These are phyloP conservation scores for Picea glauca DNA, from an alignment of 75 land plant genomes.

Conservation along the genomic window DNA sequence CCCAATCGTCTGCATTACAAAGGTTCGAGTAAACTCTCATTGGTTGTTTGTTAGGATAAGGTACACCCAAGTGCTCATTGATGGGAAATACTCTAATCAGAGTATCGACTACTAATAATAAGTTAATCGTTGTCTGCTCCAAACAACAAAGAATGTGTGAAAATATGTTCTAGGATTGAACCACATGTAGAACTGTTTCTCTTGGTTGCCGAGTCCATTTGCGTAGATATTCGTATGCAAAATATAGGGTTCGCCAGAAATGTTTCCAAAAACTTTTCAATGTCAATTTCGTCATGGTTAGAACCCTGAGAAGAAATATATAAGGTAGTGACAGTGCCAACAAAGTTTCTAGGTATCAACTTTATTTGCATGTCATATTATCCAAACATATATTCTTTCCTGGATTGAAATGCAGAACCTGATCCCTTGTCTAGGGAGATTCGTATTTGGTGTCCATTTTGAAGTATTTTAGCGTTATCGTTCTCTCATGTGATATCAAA, in stretches of 20 bases:
- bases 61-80: too few relatives aligned
- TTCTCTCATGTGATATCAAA: too few relatives aligned
- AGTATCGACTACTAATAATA: too few relatives aligned
- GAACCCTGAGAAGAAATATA: slow-evolving; percentile 22
- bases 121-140: slow-evolving; percentile 8
- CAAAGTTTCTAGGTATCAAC: slow-evolving; percentile 49
- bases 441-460: too few relatives aligned
- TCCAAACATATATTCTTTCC: slow-evolving; percentile 58
- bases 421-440: too few relatives aligned
- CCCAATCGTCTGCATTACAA: too few relatives aligned
- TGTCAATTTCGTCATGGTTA: slow-evolving; percentile 29
- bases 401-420: slow-evolving; percentile 62
- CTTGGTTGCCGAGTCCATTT: slow-evolving; percentile 10
- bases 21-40: too few relatives aligned
- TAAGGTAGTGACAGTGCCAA: slow-evolving; percentile 52
- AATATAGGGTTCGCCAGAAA: slow-evolving; percentile 18
- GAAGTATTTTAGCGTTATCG: too few relatives aligned
- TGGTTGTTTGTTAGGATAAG: too few relatives aligned
- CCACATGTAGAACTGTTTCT: slow-evolving; percentile 14
- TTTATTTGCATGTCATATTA: slow-evolving; percentile 66
- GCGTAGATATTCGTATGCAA: slow-evolving; percentile 26
- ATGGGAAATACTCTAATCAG: too few relatives aligned
- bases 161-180: slow-evolving; percentile 19
- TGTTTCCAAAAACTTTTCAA: slow-evolving; percentile 31
- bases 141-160: slow-evolving; percentile 16